These are phyloP conservation scores for Neurospora sp. DNA, from an alignment of 2,329 filamentous ascomycete genomes.

Conservation along the genomic window DNA sequence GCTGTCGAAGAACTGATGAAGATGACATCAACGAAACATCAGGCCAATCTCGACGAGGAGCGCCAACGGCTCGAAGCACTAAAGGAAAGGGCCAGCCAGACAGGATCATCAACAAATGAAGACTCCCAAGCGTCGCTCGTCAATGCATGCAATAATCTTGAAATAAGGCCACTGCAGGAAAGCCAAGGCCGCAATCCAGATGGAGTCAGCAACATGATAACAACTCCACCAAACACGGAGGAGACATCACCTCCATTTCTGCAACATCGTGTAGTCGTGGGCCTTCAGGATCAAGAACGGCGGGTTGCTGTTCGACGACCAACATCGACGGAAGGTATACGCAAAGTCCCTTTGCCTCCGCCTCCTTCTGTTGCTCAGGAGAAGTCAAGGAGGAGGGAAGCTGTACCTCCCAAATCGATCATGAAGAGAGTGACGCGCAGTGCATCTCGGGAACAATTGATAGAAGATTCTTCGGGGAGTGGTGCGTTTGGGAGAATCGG, in stretches of 20 bases:
- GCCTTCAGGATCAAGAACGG: background rate
- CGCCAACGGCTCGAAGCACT: background rate
- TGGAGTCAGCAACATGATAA: background rate
- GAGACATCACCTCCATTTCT: background rate
- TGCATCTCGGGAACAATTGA: background rate
- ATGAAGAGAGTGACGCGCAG: conserved; percentile 15
- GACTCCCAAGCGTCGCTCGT: background rate
- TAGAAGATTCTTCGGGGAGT: background rate
- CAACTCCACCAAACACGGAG: background rate
- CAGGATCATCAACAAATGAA: background rate
- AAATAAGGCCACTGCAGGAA: background rate
- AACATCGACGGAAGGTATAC: background rate
- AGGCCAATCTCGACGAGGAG: background rate
- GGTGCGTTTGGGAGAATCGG: background rate
- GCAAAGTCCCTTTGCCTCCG: background rate
- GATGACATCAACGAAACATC: background rate
- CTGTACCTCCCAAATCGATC: conserved; percentile 15
- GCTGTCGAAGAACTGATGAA: background rate
- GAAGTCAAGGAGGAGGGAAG: conserved; percentile 13
- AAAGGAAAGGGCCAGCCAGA: background rate
- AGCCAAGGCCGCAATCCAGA: background rate
- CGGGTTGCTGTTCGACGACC: background rate
- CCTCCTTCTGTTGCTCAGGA: conserved; percentile 16
- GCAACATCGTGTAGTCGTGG: background rate
- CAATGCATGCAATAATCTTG: background rate